Base-by-base conservation (phyloP, 2,329 filamentous ascomycete species). In the Claviceps pazoutovae region DNA sequence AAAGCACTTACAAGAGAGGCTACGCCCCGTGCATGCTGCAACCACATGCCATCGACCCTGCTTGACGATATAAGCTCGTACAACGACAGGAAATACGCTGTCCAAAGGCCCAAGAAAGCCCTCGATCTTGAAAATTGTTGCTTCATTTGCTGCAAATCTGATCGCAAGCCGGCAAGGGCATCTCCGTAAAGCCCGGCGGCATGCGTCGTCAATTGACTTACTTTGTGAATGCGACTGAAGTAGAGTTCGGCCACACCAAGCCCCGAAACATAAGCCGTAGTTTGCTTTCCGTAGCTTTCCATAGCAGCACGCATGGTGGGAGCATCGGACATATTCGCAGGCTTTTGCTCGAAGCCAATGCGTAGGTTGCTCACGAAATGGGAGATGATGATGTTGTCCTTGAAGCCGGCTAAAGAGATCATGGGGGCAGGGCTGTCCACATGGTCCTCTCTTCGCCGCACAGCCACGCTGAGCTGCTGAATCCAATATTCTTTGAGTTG, bases 31-130 rank as follows among this genome's bases (percentile, higher is more conserved):
- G 50, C 46, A 39, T 52, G 50, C 30, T 48, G 46, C 38, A 51
- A 23, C 53, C 53, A 53, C 30, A 45, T 46, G 9, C 45, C 50
- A n/a, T 46, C 45, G 23, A 36, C 23, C 6, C 13, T 53, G 21
- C 48, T 50, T 2, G 43, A 43, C 8, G 53, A 54, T 30, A 56
- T 50, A 36, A 56, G 47, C 43, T 56, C 54, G 30, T 54, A 56
- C 30, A 56, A 13, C 19, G 52, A 51, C 3, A 56, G 46, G 19
- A 55, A 54, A 21, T 48, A 50, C 1, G 53, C 51, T 2, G 50
- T 56, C 53, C 46, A 53, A 4, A 56, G 51, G n/a, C 51, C 48
- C 53, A 54, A 43, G 30, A 51, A 56, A 14, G 53, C 51, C n/a
- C 42, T 53, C 14, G 42, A 46, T 26, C 43, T 14, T 4, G 34